Base-by-base conservation (phyloP, 176 grass and related monocot species). In the Triticum urartu region DNA sequence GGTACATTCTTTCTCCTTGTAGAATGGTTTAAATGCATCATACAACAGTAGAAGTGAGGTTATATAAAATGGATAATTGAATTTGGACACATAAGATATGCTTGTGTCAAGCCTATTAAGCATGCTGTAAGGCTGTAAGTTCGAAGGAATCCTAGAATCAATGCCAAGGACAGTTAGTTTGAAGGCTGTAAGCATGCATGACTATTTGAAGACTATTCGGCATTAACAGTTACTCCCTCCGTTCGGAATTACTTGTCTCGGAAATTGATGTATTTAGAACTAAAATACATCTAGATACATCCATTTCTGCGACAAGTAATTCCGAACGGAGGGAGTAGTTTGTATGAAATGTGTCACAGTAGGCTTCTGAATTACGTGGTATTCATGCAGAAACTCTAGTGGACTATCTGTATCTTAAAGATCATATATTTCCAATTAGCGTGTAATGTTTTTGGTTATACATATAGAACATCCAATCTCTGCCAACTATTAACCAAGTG, bases 1-100 rank as follows among this genome's bases (percentile, higher is more conserved):
- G 89, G 89, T 91, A 91, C 66, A 87, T 84, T 60, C 13, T 61
- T 76, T 87, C 15, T 65, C 66, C 67, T 80, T 64, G 73, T 75
- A 66, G 35, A 86, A 89, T 11, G 15, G 72, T 45, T 75, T 50
- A 48, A 10, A 75, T 43, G 47, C 72, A 70, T 21, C 21, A n/a
- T 32, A 73, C 13, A 48, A 65, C 56, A 39, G 25, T 58, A 68
- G 22, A 45, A 48, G 21, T 85, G 13, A 54, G 71, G n/a, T 70
- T 48, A 50, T 68, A 77, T 63, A 22, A 52, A 64, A 14, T 72
- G 32, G 15, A 79, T 89, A 79, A 65, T 66, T 42, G 5, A 83
- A 60, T 8, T 33, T 34, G 34, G 40, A 50, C 42, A 50, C 13
- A 28, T 26, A 70, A 36, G 59, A 42, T 20, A 79, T 81, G 24